Conservation (phyloP, 163 green algal genomes). For the Volvox carteri region DNA sequence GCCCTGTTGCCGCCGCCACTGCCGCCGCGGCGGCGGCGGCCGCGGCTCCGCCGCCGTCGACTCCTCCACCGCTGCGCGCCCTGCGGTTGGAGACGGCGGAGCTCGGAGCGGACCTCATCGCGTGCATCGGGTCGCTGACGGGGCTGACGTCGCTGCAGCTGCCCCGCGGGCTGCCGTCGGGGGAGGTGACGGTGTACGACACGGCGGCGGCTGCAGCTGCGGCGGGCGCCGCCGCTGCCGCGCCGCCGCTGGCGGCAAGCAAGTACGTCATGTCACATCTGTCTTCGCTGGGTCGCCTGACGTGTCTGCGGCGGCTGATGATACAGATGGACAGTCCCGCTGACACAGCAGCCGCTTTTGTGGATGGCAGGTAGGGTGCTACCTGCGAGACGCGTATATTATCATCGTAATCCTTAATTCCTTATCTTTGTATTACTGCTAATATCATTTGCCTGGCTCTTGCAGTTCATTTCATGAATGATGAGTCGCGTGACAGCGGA, state of each 20-base stretch:
- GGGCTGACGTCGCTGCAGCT: constrained; percentile 41
- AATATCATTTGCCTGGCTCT: too few species aligned
- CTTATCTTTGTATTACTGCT: too few species aligned
- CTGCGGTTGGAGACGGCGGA: constrained; percentile 47
- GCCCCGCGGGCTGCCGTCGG: constrained; percentile 36
- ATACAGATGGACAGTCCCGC: constrained; percentile 42
- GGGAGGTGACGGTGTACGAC: constrained; percentile 4
- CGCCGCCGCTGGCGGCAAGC: neutral
- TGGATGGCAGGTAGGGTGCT: constrained; percentile 21
- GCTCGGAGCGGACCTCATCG: neutral
- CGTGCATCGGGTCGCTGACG: neutral
- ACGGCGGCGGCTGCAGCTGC: neutral
- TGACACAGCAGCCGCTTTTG: constrained; percentile 26
- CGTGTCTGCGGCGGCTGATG: constrained; percentile 40
- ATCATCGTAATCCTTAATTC: too few species aligned
- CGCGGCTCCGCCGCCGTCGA: neutral
- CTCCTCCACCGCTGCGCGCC: neutral
- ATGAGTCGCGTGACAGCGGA: too few species aligned
- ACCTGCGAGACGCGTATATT: too few species aligned
- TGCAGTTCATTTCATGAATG: too few species aligned
- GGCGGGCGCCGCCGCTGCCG: neutral
- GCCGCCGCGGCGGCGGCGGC: neutral
- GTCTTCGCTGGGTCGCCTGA: constrained; percentile 9
- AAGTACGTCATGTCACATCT: constrained; percentile 15
- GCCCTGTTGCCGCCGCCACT: too few species aligned